Conservation (phyloP, 805 yeast genomes). For the Wickerhamiella azyma region DNA sequence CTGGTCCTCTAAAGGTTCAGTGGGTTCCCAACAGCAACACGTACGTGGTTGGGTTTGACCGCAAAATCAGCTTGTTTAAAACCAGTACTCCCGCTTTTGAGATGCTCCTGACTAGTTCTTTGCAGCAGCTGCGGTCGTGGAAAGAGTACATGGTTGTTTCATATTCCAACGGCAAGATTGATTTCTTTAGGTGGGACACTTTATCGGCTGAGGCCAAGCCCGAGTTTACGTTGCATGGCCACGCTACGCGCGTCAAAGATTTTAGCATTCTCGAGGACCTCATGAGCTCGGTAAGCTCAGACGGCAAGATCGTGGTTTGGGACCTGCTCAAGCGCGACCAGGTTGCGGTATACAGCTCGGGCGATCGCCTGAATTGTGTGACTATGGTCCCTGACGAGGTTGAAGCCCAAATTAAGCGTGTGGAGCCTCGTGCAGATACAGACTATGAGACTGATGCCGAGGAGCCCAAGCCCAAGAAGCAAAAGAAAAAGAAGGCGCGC, state of each 20-base stretch:
- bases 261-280: slow-evolving; percentile 40
- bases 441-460: slow-evolving; percentile 31
- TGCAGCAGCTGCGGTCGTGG: slow-evolving; percentile 54
- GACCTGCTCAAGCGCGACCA: slow-evolving; percentile 55
- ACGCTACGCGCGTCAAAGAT: slow-evolving; percentile 74
- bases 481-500: slow-evolving; percentile 21
- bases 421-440: slow-evolving; percentile 65
- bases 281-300: slow-evolving; percentile 76
- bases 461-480: slow-evolving; percentile 8
- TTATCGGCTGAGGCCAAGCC: slow-evolving; percentile 25
- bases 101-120: slow-evolving; percentile 34
- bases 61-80: slow-evolving; percentile 49
- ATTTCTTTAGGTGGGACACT: slow-evolving; percentile 32
- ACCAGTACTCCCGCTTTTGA: slow-evolving; percentile 44
- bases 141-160: slow-evolving; percentile 48
- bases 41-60: slow-evolving; percentile 63
- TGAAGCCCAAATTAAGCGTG: slow-evolving; percentile 53
- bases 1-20: slow-evolving; percentile 21
- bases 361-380: slow-evolving; percentile 83
- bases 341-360: slow-evolving; percentile 78
- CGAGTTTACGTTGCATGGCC: slow-evolving; percentile 55
- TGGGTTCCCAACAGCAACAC: slow-evolving; percentile 59
- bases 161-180: slow-evolving; percentile 55
- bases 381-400: slow-evolving; percentile 55
- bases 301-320: slow-evolving; percentile 90